Base-by-base conservation (phyloP, 768 basidiomycete species). In the Baorangia bicolor region DNA sequence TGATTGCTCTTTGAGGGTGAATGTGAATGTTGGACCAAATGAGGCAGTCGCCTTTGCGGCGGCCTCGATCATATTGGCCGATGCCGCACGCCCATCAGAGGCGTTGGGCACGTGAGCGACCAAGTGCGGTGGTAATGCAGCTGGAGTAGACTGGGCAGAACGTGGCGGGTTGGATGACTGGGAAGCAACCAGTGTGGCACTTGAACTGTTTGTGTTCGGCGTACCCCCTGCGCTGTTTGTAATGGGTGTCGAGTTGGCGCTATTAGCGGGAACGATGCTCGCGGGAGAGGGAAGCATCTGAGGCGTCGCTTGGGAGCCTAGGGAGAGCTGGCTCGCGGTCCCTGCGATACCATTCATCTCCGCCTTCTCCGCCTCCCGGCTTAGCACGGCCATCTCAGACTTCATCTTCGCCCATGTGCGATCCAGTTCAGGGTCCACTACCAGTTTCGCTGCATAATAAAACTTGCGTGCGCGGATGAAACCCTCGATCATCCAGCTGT, bases 211-310 rank as follows among this genome's bases (percentile, higher is more conserved):
- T 13, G 76, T 71, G 59, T 75, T 80, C 18, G 84, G 84, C 2
- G 86, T 86, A 34, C 78, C 76, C 33, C 75, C 78, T 45, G 83
- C 80, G 49, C 81, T 80, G 48, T 57, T 68, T 57, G 78, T 83
- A 35, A 82, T 85, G 10, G 90, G 90, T 0, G 89, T 92, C 14
- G 89, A 91, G 60, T 88, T 89, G 50, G 87, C 83, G 63, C 89
- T 92, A 61, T 78, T 85, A 8, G 82, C 76, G 16, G 85, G 76
- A 13, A 77, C 82, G 54, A 86, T 85, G 66, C 85, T 88, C 11
- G 85, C 87, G 2, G 87, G 87, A 34, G 88, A 90, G 35, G 88
- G 90, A 42, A 91, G 82, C 90, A 90, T 90, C 31, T 83, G 82
- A 31, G 88, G 87, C 0, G 85, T 84, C 7, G 71, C 65, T 49